phyloP scores from a whole-genome alignment of 495 filamentous ascomycete genomes.

The Penicillium silybi region DNA sequence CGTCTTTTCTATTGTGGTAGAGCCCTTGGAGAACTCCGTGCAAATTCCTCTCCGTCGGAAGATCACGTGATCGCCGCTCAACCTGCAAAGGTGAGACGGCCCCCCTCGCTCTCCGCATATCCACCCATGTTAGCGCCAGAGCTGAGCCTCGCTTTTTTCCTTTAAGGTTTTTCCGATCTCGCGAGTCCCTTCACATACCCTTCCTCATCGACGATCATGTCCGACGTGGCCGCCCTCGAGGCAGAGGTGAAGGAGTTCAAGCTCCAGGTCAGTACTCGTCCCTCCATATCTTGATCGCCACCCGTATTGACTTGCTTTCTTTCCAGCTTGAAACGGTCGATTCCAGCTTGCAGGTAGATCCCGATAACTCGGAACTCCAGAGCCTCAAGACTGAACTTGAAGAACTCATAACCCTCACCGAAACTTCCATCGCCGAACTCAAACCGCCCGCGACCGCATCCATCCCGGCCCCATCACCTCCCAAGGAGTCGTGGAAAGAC shows the following conservation, averaged over 20 bases:
- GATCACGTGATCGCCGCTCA: background rate
- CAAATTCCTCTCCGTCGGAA: background rate
- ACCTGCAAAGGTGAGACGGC: background rate
- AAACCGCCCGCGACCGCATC: conserved; percentile 54
- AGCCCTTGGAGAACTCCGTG: background rate
- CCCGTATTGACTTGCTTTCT: background rate
- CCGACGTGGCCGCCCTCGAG: conserved; percentile 62
- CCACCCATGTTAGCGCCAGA: background rate
- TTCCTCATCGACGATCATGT: conserved; percentile 40
- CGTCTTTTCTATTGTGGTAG: background rate
- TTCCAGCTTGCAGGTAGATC: conserved; percentile 72
- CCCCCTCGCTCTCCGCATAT: background rate
- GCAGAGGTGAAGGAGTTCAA: conserved; percentile 79
- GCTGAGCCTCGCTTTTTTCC: background rate
- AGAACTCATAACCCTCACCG: conserved; percentile 74
- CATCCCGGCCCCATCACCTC: conserved; percentile 40
- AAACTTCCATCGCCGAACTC: conserved; percentile 76
- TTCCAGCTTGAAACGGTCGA: conserved; percentile 75
- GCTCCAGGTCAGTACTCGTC: conserved; percentile 58
- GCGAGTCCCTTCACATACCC: background rate
- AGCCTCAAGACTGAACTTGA: conserved; percentile 78
- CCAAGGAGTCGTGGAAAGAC: conserved; percentile 69
- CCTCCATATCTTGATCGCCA: background rate
- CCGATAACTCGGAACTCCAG: conserved; percentile 76
- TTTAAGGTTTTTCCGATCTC: background rate